These are phyloP conservation scores for Alternaria sp. DNA, from an alignment of 2,329 filamentous ascomycete genomes.

Conservation along the genomic window DNA sequence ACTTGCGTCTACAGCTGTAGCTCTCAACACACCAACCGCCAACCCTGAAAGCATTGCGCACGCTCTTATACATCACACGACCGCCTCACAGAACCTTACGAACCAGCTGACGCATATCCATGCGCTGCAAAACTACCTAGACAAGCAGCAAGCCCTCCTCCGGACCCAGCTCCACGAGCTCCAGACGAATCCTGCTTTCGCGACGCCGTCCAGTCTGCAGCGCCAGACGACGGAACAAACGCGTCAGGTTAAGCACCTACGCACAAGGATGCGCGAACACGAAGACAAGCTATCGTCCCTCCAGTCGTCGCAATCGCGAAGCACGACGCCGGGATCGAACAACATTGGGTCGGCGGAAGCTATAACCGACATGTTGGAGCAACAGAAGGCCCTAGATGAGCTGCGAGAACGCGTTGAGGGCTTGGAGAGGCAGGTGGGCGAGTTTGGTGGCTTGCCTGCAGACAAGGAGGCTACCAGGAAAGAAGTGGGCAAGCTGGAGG, in stretches of 20 bases:
- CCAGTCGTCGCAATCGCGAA: slow-evolving; percentile 33
- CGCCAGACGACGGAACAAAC: slow-evolving; percentile 78
- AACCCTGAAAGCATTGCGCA: slow-evolving; percentile 45
- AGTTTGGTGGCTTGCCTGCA: slow-evolving; percentile 76
- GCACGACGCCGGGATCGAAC: slow-evolving; percentile 41
- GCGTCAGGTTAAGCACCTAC: slow-evolving; percentile 72
- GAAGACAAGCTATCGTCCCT: slow-evolving; percentile 53
- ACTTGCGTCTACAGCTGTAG: slow-evolving; percentile 50
- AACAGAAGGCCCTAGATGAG: slow-evolving; percentile 68
- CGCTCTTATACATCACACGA: slow-evolving; percentile 46
- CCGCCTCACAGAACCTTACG: slow-evolving; percentile 41
- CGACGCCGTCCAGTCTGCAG: slow-evolving; percentile 65
- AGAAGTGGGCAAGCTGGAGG: slow-evolving; percentile 73
- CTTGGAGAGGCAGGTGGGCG: slow-evolving; percentile 68
- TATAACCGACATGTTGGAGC: slow-evolving; percentile 64
- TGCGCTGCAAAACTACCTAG: slow-evolving; percentile 46
- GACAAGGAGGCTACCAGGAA: slow-evolving; percentile 72
- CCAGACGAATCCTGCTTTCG: slow-evolving; percentile 47
- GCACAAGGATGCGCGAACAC: slow-evolving; percentile 73
- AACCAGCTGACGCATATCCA: slow-evolving; percentile 47
- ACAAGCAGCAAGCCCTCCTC: slow-evolving; percentile 44
- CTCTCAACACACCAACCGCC: slow-evolving; percentile 47
- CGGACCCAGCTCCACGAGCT: slow-evolving; percentile 44
- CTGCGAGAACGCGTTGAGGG: slow-evolving; percentile 66
- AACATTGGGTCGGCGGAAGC: slow-evolving; percentile 58